Percentiles rank a stretch among this genome's conserved stretches.
These are phyloP conservation scores for Parascedosporium putredinis DNA, from an alignment of 2,329 filamentous ascomycete species.

Conservation along the genomic window DNA sequence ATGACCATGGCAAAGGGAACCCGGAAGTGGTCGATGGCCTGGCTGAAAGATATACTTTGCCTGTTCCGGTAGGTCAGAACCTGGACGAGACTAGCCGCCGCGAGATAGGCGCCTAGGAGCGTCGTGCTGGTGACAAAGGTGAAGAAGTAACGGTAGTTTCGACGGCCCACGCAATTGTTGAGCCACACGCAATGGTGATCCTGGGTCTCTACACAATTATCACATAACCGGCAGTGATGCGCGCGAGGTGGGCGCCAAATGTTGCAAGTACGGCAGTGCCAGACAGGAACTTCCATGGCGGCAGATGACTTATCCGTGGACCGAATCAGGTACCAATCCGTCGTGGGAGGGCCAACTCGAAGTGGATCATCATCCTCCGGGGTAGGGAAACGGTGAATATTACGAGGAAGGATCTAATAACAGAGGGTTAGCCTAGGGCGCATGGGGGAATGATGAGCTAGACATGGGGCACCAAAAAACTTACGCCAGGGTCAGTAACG, in stretches of 20 bases:
- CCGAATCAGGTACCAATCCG: slow-evolving; percentile 88
- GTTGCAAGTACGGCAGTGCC: slow-evolving; percentile 95
- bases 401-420: slow-evolving; percentile 74
- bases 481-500: slow-evolving; percentile 81
- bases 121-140: slow-evolving; percentile 76
- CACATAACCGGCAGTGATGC: slow-evolving; percentile 92
- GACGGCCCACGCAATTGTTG: slow-evolving; percentile 93
- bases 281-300: slow-evolving; percentile 95
- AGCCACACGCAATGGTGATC: slow-evolving; percentile 99
- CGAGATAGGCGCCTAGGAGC: slow-evolving; percentile 63
- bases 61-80: slow-evolving; percentile 60
- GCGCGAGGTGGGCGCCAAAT: slow-evolving; percentile 94
- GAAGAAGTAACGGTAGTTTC: slow-evolving; percentile 98
- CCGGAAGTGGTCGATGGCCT: slow-evolving; percentile 59
- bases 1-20: slow-evolving; percentile 84
- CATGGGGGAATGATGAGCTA: neutral
- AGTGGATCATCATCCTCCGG: slow-evolving; percentile 69
- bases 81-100: slow-evolving; percentile 71
- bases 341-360: slow-evolving; percentile 71
- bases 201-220: slow-evolving; percentile 94
- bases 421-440: neutral
- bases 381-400: slow-evolving; percentile 81
- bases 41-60: slow-evolving; percentile 55
- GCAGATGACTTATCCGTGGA: slow-evolving; percentile 64
- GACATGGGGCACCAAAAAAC: slow-evolving; percentile 25